phyloP scores from a whole-genome alignment of 176 grass and related monocot species.

The Oryza meyeriana region DNA sequence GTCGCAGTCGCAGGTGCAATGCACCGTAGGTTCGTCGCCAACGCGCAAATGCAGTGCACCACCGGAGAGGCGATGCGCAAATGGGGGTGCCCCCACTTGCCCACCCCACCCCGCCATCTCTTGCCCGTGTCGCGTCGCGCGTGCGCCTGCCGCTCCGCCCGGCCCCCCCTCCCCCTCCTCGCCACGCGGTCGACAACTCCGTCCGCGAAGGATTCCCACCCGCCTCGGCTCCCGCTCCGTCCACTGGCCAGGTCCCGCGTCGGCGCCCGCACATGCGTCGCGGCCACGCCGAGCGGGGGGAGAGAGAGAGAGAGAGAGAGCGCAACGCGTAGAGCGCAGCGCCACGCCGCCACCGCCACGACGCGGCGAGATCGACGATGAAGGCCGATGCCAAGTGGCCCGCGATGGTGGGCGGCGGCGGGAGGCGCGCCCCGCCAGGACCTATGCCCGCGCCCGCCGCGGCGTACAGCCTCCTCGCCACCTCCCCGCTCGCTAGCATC shows the following conservation, averaged over 20 bases:
- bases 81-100: neutral
- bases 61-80: neutral
- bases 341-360: too few relatives aligned
- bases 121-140: neutral
- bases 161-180: neutral
- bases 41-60: neutral
- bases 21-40: neutral
- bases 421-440: neutral
- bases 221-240: neutral
- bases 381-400: conserved; percentile 25
- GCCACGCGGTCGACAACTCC: neutral
- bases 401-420: neutral
- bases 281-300: too few relatives aligned
- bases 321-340: too few relatives aligned
- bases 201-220: neutral
- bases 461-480: conserved; percentile 30
- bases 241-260: neutral
- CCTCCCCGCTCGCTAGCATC: conserved; percentile 35
- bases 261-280: too few relatives aligned
- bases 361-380: neutral
- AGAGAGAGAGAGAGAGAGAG: too few relatives aligned
- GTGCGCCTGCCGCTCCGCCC: neutral
- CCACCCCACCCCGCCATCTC: neutral
- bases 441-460: neutral
- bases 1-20: neutral